phyloP scores from a whole-genome alignment of 176 grass and related monocot genomes.

The Zoysia japonica region DNA sequence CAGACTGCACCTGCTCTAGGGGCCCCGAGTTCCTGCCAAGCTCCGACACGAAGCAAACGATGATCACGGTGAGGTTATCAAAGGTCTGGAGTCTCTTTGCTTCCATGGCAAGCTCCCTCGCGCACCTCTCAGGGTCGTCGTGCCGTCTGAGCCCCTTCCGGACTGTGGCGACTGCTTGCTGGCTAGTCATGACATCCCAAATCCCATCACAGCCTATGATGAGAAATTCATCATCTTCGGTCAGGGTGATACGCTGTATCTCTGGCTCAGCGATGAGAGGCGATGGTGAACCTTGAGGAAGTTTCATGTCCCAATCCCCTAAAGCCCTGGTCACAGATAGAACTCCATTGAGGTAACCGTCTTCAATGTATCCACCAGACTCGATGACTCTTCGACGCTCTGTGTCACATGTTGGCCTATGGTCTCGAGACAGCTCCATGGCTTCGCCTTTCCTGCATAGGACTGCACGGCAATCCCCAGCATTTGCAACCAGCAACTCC shows the following conservation, averaged over 20 bases:
- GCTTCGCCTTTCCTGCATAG: constrained; percentile 72
- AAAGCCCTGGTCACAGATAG: constrained; percentile 82
- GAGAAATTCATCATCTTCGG: constrained; percentile 67
- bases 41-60: constrained; percentile 58
- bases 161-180: constrained; percentile 62
- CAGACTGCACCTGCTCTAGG: not conserved
- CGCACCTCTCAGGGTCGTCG: constrained; percentile 62
- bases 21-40: constrained; percentile 7
- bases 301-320: constrained; percentile 93
- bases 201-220: constrained; percentile 80
- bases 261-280: constrained; percentile 82
- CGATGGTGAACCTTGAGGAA: constrained; percentile 45
- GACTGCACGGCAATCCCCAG: constrained; percentile 84
- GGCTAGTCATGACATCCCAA: constrained; percentile 76
- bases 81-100: constrained; percentile 62
- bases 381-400: constrained; percentile 55
- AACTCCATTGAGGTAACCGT: constrained; percentile 81
- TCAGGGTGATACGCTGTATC: constrained; percentile 56
- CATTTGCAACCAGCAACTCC: constrained; percentile 79
- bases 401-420: constrained; percentile 53
- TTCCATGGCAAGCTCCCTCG: constrained; percentile 69
- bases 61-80: constrained; percentile 77
- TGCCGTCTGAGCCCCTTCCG: constrained; percentile 62
- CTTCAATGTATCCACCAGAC: constrained; percentile 77
- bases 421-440: constrained; percentile 78